Evolutionary conservation across 768 basidiomycete species (phyloP), one percentile per base, ranked within the genome.

Genomic region (Rhizopogon sp.): DNA sequence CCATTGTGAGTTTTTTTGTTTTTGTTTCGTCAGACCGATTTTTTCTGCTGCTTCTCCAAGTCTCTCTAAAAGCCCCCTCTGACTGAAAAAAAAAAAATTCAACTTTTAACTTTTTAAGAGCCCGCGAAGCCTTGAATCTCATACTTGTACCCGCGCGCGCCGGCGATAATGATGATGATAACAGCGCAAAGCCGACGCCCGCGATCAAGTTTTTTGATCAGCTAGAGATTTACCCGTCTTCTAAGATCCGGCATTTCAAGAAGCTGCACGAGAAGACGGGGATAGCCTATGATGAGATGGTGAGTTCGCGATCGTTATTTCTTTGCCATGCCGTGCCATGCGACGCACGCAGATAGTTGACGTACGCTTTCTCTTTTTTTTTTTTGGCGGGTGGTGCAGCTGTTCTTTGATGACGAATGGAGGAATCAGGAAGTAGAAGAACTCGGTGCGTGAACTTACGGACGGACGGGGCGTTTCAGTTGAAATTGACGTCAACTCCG

Each of bases 161-260:
- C 2, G 70, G 71, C 13, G 67, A 72, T 35, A 63, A 69, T 28
- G 47, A 44, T 31, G 52, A 53, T 29, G 39, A 50, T 14, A 57
- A 53, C 42, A 62, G 59, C 35, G 66, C 58, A 1, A 60, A 66
- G 6, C 67, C 75, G 0, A 73, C 65, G 13, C 70, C 79, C 16
- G 88, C 87, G 0, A 74, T 79, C 52, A 67, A 77, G 33, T 85
- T 83, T 58, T 88, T 90, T 62, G 81, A 87, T 62, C 79, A 89
- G 55, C 59, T 81, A 43, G 87, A 90, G 62, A 88, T 91, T 67
- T 90, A 87, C 64, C 87, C 87, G 25, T 84, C 88, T 14, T 90
- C 90, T 22, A 94, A 95, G 72, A 72, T 92, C 16, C 77, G 79
- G 4, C 92, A 94, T 64, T 95, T 95, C 74, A 83, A 80, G 65